Evolutionary conservation across 2,329 filamentous ascomycete species (phyloP).

Genomic region (Trichoderma koningiopsis): DNA sequence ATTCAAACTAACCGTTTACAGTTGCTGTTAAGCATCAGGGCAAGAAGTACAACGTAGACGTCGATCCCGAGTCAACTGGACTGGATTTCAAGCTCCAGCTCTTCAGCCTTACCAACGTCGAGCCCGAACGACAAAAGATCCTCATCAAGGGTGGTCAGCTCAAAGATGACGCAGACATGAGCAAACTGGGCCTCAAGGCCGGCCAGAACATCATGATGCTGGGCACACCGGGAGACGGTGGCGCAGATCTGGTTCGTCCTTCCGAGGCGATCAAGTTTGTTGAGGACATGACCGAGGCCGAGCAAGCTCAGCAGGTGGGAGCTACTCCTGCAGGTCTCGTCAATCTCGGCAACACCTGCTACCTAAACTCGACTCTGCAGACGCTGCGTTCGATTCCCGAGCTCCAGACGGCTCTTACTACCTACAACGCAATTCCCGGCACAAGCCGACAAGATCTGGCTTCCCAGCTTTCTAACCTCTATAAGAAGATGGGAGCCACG

Average conservation of each 20-base stretch:
- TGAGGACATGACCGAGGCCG: conserved; percentile 97
- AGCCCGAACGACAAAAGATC: conserved; percentile 95
- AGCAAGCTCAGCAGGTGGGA: conserved; percentile 78
- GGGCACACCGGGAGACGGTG: conserved; percentile 76
- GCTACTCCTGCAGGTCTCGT: conserved; percentile 85
- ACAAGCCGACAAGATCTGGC: conserved; percentile 67
- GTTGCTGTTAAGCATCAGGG: conserved; percentile 94
- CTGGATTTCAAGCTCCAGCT: conserved; percentile 96
- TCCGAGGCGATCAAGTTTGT: conserved; percentile 83
- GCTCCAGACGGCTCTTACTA: conserved; percentile 75
- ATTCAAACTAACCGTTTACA: conserved; percentile 39
- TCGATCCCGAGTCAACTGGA: conserved; percentile 81
- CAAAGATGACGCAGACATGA: conserved; percentile 90
- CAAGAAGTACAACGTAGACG: conserved; percentile 91
- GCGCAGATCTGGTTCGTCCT: conserved; percentile 66
- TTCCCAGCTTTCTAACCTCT: conserved; percentile 76
- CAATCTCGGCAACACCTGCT: conserved; percentile 97
- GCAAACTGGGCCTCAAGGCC: conserved; percentile 80
- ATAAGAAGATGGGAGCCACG: conserved; percentile 86
- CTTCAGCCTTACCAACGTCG: conserved; percentile 92
- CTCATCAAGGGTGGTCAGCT: conserved; percentile 91
- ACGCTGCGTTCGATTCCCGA: conserved; percentile 86
- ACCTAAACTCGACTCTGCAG: conserved; percentile 97
- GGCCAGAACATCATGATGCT: conserved; percentile 95
- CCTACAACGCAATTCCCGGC: conserved; percentile 50